These are phyloP conservation scores for Naganishia kalamii DNA, from an alignment of 768 basidiomycete genomes.

Conservation along the genomic window DNA sequence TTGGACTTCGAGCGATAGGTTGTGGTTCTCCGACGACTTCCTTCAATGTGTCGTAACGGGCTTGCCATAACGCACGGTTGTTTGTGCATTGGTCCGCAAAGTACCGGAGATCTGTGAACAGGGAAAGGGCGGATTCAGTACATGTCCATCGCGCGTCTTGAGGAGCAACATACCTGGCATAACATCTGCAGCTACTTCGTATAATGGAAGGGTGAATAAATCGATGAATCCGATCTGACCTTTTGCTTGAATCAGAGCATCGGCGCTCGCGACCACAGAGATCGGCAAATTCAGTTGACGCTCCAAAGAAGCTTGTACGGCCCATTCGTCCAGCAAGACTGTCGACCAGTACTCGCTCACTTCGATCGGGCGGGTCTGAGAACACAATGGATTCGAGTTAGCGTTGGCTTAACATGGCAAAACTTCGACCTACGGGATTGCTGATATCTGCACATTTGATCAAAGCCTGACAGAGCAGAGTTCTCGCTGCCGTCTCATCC, in stretches of 20 bases:
- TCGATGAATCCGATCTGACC: slow-evolving; percentile 86
- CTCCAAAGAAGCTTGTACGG: slow-evolving; percentile 79
- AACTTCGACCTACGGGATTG: slow-evolving; percentile 69
- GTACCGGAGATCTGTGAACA: slow-evolving; percentile 57
- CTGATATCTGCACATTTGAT: slow-evolving; percentile 98
- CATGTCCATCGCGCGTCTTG: too few relatives aligned
- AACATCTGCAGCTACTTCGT: slow-evolving; percentile 65
- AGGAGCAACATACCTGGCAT: slow-evolving; percentile 74
- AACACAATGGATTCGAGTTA: too few relatives aligned
- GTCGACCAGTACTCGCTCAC: slow-evolving; percentile 89
- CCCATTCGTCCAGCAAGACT: slow-evolving; percentile 84
- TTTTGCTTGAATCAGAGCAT: slow-evolving; percentile 60
- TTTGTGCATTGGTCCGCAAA: slow-evolving; percentile 63
- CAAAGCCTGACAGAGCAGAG: slow-evolving; percentile 77
- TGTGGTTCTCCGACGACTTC: slow-evolving; percentile 40
- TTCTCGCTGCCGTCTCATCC: slow-evolving; percentile 53
- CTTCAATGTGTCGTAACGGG: slow-evolving; percentile 48
- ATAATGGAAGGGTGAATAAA: slow-evolving; percentile 72
- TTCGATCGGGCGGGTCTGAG: slow-evolving; percentile 86
- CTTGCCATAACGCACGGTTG: slow-evolving; percentile 67
- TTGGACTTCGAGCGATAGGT: slow-evolving; percentile 22
- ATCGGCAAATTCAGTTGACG: slow-evolving; percentile 65
- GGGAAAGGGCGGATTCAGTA: slow-evolving; percentile 25
- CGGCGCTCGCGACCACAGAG: slow-evolving; percentile 56
- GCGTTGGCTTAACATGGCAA: too few relatives aligned